These are phyloP conservation scores for Fusarium drepaniforme DNA, from an alignment of 2,329 filamentous ascomycete genomes.

Conservation along the genomic window DNA sequence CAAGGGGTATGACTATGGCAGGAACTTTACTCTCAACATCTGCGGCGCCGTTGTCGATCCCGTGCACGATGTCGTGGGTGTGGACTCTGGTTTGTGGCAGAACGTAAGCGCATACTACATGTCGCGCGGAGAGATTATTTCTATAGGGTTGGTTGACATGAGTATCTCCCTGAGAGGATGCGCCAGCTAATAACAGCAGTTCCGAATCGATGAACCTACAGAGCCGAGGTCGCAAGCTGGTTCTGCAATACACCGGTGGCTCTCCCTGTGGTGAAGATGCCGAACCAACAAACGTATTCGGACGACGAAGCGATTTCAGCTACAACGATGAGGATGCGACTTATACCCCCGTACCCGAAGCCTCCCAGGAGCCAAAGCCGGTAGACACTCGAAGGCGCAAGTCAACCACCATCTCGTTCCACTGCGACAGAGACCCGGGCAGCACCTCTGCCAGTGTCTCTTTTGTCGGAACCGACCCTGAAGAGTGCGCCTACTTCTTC, in stretches of 20 bases:
- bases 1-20: conserved; percentile 80
- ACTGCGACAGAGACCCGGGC: conserved; percentile 87
- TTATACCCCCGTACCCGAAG: conserved; percentile 28
- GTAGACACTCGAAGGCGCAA: conserved; percentile 64
- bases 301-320: conserved; percentile 38
- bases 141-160: conserved; percentile 72
- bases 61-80: conserved; percentile 71
- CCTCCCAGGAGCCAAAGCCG: conserved; percentile 31
- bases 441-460: conserved; percentile 77
- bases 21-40: conserved; percentile 88
- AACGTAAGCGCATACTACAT: conserved; percentile 86
- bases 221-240: conserved; percentile 78
- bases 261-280: conserved; percentile 74
- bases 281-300: conserved; percentile 50
- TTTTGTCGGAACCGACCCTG: conserved; percentile 85
- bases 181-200: conserved; percentile 38
- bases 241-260: conserved; percentile 82
- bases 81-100: conserved; percentile 71
- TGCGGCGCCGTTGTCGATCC: conserved; percentile 80
- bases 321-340: conserved; percentile 44
- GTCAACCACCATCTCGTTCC: conserved; percentile 90
- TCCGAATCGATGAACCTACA: conserved; percentile 64
- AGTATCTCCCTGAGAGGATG: conserved; percentile 1
- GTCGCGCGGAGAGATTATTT: conserved; percentile 74
- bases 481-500: conserved; percentile 96